Conservation (phyloP, 2,329 filamentous ascomycete species). For the Colletotrichum sublineola region DNA sequence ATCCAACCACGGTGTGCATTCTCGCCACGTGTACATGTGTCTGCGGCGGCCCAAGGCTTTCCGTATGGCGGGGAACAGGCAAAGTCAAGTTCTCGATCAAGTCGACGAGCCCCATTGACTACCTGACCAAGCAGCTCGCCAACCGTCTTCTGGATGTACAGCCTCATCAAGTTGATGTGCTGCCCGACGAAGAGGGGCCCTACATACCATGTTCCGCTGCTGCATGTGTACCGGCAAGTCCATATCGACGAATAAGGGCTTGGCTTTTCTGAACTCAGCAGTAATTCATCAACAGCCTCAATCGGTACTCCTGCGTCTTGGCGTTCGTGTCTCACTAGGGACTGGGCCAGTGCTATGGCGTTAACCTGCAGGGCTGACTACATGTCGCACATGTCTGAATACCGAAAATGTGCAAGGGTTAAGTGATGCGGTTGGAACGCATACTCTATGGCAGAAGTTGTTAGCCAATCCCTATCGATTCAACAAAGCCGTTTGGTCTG, state of each 20-base stretch:
- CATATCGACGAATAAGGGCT: too few species aligned
- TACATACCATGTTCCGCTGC: too few species aligned
- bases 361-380: too few species aligned
- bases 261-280: background rate
- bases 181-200: constrained; percentile 53
- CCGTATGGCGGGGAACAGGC: too few species aligned
- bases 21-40: too few species aligned
- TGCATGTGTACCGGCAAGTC: too few species aligned
- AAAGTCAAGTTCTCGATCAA: constrained; percentile 57
- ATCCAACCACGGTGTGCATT: too few species aligned
- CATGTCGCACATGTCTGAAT: background rate
- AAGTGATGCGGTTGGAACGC: background rate
- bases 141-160: constrained; percentile 61
- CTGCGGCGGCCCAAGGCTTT: too few species aligned
- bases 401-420: background rate
- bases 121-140: constrained; percentile 57
- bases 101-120: constrained; percentile 56
- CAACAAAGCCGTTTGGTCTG: background rate
- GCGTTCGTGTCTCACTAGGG: background rate
- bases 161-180: constrained; percentile 55
- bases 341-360: background rate
- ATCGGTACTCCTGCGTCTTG: background rate
- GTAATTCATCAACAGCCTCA: background rate
- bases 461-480: background rate
- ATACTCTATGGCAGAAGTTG: background rate